Evolutionary conservation across 495 filamentous ascomycete genomes (phyloP), one percentile per base, ranked within the genome.

Genomic region (Daldinia caldariorum): DNA sequence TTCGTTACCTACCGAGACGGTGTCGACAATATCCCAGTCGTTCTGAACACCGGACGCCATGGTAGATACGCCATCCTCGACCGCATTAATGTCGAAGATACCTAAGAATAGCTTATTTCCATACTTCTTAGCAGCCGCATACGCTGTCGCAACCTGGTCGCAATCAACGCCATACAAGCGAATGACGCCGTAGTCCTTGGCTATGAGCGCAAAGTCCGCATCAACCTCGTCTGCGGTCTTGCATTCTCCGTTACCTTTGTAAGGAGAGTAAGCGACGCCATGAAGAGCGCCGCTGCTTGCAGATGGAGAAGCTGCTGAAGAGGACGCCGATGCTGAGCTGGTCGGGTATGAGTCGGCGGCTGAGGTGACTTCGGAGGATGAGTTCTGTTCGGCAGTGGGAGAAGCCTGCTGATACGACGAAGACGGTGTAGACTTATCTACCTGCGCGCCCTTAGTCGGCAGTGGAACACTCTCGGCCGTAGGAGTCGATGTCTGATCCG

Each of bases 101-200:
- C 92, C 94, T 13, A 88, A 82, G 71, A 97, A 90, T 60, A 97
- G 77, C 69, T 88, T 88, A 68, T 90, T 84, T 32, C 83, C 83
- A 38, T 85, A 81, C 6, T 79, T 74, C 29, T 85, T 84, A 3
- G 87, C 90, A 2, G 89, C 89, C 6, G 79, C 74, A 5, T 89
- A 76, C 5, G 91, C 88, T 10, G 80, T 86, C 1, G 80, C 68
- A 12, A 92, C 83, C 73, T 93, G 90, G 71, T 91, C 81, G 78
- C 93, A 96, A 76, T 93, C 92, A 35, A 86, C 85, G 38, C 93
- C 93, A 76, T 97, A 97, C 71, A 94, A 85, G 58, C 94, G 90
- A 57, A 97, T 77, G 31, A 88, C 76, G 12, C 83, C 76, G 79
- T 89, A 92, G 6, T 75, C 73, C 4, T 77, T 78, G 12, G 86